Percentiles rank a stretch among this genome's conserved stretches.
Conservation (phyloP, 2,329 filamentous ascomycete genomes). For the Ophiostoma sp. region DNA sequence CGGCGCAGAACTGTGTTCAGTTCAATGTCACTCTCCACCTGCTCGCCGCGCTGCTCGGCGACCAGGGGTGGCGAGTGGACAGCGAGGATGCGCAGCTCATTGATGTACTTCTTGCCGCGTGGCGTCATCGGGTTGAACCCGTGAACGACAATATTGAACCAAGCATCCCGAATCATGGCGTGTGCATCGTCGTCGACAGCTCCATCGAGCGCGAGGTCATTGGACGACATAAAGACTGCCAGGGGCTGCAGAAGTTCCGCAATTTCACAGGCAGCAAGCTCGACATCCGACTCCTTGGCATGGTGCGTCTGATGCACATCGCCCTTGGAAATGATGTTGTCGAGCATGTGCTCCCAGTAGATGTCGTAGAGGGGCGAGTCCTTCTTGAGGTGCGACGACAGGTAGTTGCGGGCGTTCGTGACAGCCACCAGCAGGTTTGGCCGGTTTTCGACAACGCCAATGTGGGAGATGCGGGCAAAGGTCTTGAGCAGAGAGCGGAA, state of each 20-base stretch:
- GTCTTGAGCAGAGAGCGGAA: conserved; percentile 82
- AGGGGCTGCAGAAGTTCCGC: conserved; percentile 80
- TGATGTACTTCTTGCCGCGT: conserved; percentile 64
- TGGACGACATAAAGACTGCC: conserved; percentile 72
- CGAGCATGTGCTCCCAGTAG: conserved; percentile 77
- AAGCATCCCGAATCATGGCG: conserved; percentile 77
- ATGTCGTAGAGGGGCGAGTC: conserved; percentile 73
- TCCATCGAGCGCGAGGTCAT: conserved; percentile 49
- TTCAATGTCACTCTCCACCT: conserved; percentile 93
- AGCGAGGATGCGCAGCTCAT: conserved; percentile 78
- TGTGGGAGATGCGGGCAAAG: conserved; percentile 68
- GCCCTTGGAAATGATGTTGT: conserved; percentile 83
- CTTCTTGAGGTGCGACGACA: conserved; percentile 63
- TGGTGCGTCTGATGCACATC: conserved; percentile 72
- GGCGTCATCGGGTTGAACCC: conserved; percentile 74
- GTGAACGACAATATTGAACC: conserved; percentile 97
- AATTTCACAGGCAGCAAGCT: conserved; percentile 81
- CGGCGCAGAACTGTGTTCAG: conserved; percentile 88
- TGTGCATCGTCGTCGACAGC: conserved; percentile 62
- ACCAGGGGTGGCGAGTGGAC: conserved; percentile 83
- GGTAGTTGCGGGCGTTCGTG: conserved; percentile 70
- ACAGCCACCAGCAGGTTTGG: conserved; percentile 65
- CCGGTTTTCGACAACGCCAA: conserved; percentile 66
- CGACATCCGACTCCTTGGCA: conserved; percentile 69
- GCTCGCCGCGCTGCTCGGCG: conserved; percentile 79